Conservation (phyloP, 352 stramenopile species). For the Pythium aquatile region DNA sequence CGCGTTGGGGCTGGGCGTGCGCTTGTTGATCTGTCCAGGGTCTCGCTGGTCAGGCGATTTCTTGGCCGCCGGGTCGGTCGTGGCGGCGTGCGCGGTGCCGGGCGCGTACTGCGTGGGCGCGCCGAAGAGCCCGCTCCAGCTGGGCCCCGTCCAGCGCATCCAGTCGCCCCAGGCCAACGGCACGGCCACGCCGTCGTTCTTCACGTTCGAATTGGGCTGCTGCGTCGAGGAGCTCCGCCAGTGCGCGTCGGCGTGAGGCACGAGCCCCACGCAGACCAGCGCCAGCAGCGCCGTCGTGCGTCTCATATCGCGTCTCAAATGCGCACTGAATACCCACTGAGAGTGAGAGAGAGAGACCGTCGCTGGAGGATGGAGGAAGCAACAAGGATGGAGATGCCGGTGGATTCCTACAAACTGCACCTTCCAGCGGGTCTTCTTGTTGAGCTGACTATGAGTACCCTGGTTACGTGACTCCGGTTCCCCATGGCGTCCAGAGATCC, state of each 20-base stretch:
- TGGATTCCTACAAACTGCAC: neutral
- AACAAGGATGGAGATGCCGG: too few relatives aligned
- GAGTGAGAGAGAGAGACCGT: too few relatives aligned
- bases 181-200: neutral
- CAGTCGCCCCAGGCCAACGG: neutral
- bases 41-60: neutral
- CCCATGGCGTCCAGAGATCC: neutral
- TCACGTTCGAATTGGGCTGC: neutral
- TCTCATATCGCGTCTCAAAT: slow-evolving; percentile 1
- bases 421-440: neutral
- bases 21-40: neutral
- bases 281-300: neutral
- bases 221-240: too few relatives aligned
- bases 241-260: too few relatives aligned
- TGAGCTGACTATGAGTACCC: neutral
- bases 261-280: neutral
- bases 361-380: too few relatives aligned
- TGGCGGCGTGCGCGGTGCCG: slow-evolving; percentile 14
- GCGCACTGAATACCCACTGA: neutral
- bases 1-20: neutral
- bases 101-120: slow-evolving; percentile 6
- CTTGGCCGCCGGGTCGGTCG: neutral
- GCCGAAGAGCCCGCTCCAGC: slow-evolving; percentile 1
- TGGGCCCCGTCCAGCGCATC: neutral
- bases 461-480: too few relatives aligned